These are phyloP conservation scores for Apiotrichum sp. DNA, from an alignment of 1,284 basidiomycete genomes.

Conservation along the genomic window DNA sequence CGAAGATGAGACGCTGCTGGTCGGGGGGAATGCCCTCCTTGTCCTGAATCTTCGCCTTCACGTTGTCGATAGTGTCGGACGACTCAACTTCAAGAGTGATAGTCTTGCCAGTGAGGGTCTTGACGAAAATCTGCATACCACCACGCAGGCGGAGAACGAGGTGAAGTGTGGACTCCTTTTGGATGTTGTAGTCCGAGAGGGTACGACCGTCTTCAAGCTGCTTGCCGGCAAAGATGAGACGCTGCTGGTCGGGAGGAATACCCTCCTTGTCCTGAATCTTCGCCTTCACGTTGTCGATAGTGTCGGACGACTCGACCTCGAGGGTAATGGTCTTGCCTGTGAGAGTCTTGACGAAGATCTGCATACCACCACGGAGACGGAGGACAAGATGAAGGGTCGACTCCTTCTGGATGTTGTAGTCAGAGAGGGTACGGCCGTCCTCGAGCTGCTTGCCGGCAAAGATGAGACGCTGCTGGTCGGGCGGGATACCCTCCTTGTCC, in stretches of 20 bases:
- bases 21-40: constrained; percentile 76
- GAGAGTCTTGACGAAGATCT: constrained; percentile 84
- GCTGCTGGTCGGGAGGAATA: constrained; percentile 79
- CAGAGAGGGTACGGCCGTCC: constrained; percentile 80
- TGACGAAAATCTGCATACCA: too few species aligned
- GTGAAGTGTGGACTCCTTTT: constrained; percentile 93
- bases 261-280: constrained; percentile 97
- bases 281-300: constrained; percentile 95
- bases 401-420: constrained; percentile 97
- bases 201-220: constrained; percentile 93
- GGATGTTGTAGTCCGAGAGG: constrained; percentile 86
- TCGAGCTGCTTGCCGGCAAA: constrained; percentile 98
- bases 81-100: too few species aligned
- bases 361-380: constrained; percentile 73
- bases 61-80: constrained; percentile 28
- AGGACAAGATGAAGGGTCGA: constrained; percentile 94
- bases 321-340: constrained; percentile 99
- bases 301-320: constrained; percentile 85
- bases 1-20: constrained; percentile 90
- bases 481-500: constrained; percentile 80
- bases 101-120: constrained; percentile 17
- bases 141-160: constrained; percentile 69
- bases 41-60: constrained; percentile 56
- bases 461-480: constrained; percentile 93
- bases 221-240: constrained; percentile 96